Conservation (phyloP, 2,329 filamentous ascomycete genomes). For the Aureobasidium namibiae region DNA sequence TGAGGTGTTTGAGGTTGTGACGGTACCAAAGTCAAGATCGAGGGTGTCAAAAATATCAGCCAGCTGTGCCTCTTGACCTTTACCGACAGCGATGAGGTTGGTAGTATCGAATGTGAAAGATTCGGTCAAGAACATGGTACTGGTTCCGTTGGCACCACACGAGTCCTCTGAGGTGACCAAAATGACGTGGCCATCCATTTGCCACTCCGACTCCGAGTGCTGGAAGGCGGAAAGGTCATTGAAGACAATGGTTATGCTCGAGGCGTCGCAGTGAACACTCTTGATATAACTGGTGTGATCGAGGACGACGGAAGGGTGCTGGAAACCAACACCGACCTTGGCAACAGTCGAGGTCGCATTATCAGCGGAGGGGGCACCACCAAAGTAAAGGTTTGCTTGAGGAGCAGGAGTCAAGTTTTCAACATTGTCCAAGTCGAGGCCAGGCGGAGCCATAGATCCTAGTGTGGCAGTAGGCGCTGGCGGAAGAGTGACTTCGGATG, state of each 20-base stretch:
- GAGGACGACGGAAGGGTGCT: constrained; percentile 14
- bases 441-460: neutral
- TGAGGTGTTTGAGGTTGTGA: constrained; percentile 1
- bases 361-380: neutral
- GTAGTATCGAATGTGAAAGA: constrained; percentile 12
- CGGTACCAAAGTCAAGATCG: constrained; percentile 12
- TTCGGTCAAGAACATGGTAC: constrained; percentile 13
- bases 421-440: constrained; percentile 6
- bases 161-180: constrained; percentile 12
- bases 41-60: constrained; percentile 3
- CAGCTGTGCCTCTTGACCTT: constrained; percentile 7
- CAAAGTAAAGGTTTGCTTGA: constrained; percentile 1
- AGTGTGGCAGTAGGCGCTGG: constrained; percentile 4
- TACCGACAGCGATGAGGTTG: constrained; percentile 7
- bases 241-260: constrained; percentile 7
- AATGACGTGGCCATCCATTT: constrained; percentile 2
- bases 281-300: constrained; percentile 16
- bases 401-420: constrained; percentile 7
- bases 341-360: constrained; percentile 1
- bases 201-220: constrained; percentile 10
- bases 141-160: constrained; percentile 13
- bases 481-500: neutral
- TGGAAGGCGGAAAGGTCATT: constrained; percentile 8
- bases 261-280: constrained; percentile 5
- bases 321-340: constrained; percentile 8